Base-by-base conservation (phyloP, 176 grass and related monocot genomes). In the Tuctoria greenei region DNA sequence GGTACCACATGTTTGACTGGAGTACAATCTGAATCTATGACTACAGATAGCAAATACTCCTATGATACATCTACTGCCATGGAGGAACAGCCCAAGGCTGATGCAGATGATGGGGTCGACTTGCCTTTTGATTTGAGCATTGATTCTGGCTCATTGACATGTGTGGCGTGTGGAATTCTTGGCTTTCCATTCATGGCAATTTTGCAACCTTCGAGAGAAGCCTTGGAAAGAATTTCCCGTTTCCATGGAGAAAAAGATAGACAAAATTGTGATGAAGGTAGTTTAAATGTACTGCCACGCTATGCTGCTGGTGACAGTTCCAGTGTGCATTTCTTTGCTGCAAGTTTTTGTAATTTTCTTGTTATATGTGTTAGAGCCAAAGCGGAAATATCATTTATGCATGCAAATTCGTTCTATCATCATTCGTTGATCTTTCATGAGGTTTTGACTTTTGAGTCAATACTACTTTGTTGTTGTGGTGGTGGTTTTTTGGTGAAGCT, bases 111-210 rank as follows among this genome's bases (percentile, higher is more conserved):
- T 51, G 91, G 90, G 61, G 73, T 54, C 83, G 88, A 72, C 69
- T 78, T 99, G 55, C 95, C 95, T 84, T 95, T 92, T 71, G 95
- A 90, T 67, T 75, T 99, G 83, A 87, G 74, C 63, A 86, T 99
- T 78, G 95, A 99, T 89, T 99, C 95, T n/a, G 95, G 95, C 16
- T 95, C 91, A 40, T 85, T 99, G 79, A 88, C 91, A 36, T 99
- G 95, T 69, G 95, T 99, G 88, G 95, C 95, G 63, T 99, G 95
- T 77, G 95, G 95, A 61, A 95, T 99, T 82, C 95, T 99, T 67
- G 95, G 95, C 28, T 99, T 88, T 81, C 95, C 95, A 88, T 92
- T 95, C 81, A 99, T 99, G 95, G 85, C 89, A 44, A 86, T 99
- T 77, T 75, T 99, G 57, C 95, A 99, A 76, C 95, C 95, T 57